Conservation (phyloP, 805 yeast species). For the Suhomyces faveliae region DNA sequence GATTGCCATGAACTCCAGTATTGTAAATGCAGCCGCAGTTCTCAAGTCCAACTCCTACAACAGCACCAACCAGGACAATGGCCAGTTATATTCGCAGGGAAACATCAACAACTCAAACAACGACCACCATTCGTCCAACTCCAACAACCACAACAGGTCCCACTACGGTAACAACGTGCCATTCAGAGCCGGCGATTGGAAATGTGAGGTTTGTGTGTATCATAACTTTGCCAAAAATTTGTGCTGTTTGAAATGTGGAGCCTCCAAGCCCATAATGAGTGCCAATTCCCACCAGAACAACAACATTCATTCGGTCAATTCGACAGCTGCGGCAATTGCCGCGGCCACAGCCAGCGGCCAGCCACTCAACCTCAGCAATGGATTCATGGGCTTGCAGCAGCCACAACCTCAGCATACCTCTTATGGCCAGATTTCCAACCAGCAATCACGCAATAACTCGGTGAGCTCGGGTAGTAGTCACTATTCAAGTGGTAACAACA, state of each 20-base stretch:
- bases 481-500: conserved; percentile 11
- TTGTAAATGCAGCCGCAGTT: conserved; percentile 13
- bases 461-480: conserved; percentile 9
- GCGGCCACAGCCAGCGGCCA: conserved; percentile 50
- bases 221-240: conserved; percentile 92
- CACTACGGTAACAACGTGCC: conserved; percentile 61
- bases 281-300: conserved; percentile 14
- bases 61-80: conserved; percentile 3
- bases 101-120: conserved; percentile 11
- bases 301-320: conserved; percentile 34
- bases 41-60: conserved; percentile 1
- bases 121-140: conserved; percentile 15
- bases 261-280: conserved; percentile 50
- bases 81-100: neutral
- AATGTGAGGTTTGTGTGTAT: conserved; percentile 81
- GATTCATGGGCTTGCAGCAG: conserved; percentile 32
- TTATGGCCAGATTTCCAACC: conserved; percentile 5
- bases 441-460: conserved; percentile 12
- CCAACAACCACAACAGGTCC: conserved; percentile 15
- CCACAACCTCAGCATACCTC: conserved; percentile 30
- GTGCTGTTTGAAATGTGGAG: conserved; percentile 85
- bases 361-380: conserved; percentile 37
- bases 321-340: conserved; percentile 47
- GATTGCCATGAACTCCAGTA: conserved; percentile 16
- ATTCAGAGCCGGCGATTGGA: conserved; percentile 97